These are phyloP conservation scores for Arthrinium phaeospermum DNA, from an alignment of 2,329 filamentous ascomycete species.

Conservation along the genomic window DNA sequence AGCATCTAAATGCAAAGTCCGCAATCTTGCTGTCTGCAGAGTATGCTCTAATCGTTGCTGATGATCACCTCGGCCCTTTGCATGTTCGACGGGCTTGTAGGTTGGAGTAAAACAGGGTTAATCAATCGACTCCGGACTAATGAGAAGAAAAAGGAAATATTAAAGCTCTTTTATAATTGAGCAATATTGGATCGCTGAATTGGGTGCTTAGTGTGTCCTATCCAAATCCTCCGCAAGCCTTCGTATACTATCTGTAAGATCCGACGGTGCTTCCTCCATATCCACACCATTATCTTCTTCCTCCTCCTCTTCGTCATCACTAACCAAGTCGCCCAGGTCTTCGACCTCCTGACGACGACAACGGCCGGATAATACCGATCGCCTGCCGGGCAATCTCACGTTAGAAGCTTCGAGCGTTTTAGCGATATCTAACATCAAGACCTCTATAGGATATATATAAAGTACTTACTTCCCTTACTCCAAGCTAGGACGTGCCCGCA, in stretches of 20 bases:
- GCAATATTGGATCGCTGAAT: too few species aligned
- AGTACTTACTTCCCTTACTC: conserved; percentile 80
- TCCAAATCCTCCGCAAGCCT: conserved; percentile 34
- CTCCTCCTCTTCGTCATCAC: conserved; percentile 32
- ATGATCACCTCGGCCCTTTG: too few species aligned
- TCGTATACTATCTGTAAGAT: conserved; percentile 2
- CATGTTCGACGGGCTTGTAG: too few species aligned
- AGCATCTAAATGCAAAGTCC: too few species aligned
- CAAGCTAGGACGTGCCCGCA: conserved; percentile 92
- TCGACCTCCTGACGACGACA: conserved; percentile 33
- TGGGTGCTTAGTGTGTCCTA: conserved; percentile 28
- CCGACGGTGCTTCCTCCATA: conserved; percentile 20
- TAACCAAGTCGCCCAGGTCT: conserved; percentile 36
- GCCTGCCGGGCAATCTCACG: conserved; percentile 73
- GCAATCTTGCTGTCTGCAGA: too few species aligned
- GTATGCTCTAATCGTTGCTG: too few species aligned
- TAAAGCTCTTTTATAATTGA: too few species aligned
- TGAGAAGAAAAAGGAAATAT: too few species aligned
- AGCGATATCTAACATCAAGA: conserved; percentile 84
- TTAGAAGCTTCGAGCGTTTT: conserved; percentile 73
- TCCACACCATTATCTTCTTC: conserved; percentile 30
- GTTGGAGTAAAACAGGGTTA: too few species aligned
- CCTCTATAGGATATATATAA: conserved; percentile 95
- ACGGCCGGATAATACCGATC: conserved; percentile 44
- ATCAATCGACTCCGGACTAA: too few species aligned